Evolutionary conservation across 306 rosid species (phyloP).

Genomic region (Acacia acuminata): DNA sequence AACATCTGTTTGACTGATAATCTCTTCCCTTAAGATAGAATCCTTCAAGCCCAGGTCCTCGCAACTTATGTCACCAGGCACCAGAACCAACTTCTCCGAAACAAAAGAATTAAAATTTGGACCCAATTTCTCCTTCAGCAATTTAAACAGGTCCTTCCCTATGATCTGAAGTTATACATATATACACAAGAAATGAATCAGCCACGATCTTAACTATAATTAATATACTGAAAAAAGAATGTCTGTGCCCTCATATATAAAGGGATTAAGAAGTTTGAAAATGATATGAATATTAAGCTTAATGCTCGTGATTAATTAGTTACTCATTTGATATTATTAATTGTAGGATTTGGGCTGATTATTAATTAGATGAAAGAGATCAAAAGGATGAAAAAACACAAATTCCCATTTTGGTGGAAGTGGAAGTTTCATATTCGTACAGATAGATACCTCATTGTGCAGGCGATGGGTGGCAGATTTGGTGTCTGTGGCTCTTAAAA

Average conservation of each 20-base stretch:
- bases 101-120: conserved; percentile 42
- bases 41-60: conserved; percentile 70
- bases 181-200: neutral
- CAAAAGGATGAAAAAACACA: neutral
- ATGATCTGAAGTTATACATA: conserved; percentile 44
- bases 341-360: neutral
- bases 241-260: neutral
- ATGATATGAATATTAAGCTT: neutral
- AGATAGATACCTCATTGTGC: conserved; percentile 62
- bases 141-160: conserved; percentile 69
- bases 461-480: conserved; percentile 66
- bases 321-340: neutral
- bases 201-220: conserved; percentile 9
- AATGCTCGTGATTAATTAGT: neutral
- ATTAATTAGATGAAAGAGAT: neutral
- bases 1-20: conserved; percentile 53
- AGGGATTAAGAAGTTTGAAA: neutral
- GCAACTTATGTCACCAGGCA: conserved; percentile 68
- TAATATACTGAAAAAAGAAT: neutral
- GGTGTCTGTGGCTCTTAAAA: conserved; percentile 66
- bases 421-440: neutral
- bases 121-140: conserved; percentile 67
- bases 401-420: neutral
- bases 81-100: conserved; percentile 50
- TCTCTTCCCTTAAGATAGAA: conserved; percentile 52